Evolutionary conservation across 257 asterid species (phyloP), one percentile per base, ranked within the genome.

Genomic region (Lantana camara): DNA sequence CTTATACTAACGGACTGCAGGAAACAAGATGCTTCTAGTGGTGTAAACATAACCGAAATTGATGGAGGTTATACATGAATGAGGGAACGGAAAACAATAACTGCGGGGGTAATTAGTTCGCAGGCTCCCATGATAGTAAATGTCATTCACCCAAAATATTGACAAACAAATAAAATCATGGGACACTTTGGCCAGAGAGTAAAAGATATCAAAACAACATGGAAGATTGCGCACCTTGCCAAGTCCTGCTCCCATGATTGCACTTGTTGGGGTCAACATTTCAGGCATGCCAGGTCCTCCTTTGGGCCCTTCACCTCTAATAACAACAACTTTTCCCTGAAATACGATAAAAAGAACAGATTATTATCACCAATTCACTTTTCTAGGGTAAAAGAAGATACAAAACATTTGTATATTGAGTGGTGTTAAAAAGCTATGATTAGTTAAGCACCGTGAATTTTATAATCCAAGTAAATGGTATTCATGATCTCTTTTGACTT

Each of bases 201-300:
- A 19, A 40, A 24, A 23, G 6, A 16, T 15, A 65, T 14, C 47
- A 9, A 20, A 35, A 54, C 34, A 40, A 47, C 49, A 35, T 35
- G 4, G 40, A 35, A 21, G 1, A 21, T n/a, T 64, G 27, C 78
- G 15, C 64, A 89, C 98, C 95, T 93, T 90, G 52, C 99, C 99
- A 57, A 93, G 99, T 73, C 99, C 99, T 10, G 99, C 99, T 0
- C 99, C 99, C 95, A 93, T 84, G 76, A 93, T 93, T 40, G 99
- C 99, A 74, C 99, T 90, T 23, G 99, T 93, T 58, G 99, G 99
- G 54, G 99, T 93, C 51, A 93, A 85, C 99, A 93, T 93, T 79
- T 93, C 99, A 1, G 99, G 99, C 99, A 93, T 93, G 37, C 99
- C 99, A 4, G 99, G 97, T 40, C 99, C 99, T 9, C 99, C 99